phyloP scores from a whole-genome alignment of 208 protist genomes.

The Leishmania braziliensis region DNA sequence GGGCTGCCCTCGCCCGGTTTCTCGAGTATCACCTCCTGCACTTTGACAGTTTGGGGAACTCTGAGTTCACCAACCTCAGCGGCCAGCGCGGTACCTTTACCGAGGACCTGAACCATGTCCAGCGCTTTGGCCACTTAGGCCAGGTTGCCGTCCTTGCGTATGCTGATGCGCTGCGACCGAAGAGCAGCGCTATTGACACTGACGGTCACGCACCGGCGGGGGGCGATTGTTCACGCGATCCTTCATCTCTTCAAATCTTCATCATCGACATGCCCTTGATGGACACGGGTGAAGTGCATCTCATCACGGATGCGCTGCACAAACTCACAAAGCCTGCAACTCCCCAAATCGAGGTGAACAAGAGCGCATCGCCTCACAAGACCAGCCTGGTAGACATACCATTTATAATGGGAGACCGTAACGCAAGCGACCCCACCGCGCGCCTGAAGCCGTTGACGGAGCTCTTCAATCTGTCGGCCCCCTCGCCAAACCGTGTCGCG shows the following conservation, averaged over 20 bases:
- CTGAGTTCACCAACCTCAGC: conserved; percentile 56
- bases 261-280: conserved; percentile 63
- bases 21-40: conserved; percentile 67
- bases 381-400: neutral
- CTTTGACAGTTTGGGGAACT: conserved; percentile 48
- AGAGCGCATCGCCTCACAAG: neutral
- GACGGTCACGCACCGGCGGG: neutral
- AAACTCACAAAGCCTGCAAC: conserved; percentile 3
- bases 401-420: neutral
- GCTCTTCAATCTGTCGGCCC: neutral
- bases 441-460: neutral
- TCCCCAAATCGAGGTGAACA: neutral
- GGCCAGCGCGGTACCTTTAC: conserved; percentile 73
- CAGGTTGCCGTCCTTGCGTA: conserved; percentile 45
- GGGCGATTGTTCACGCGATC: conserved; percentile 13
- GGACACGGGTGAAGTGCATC: conserved; percentile 25
- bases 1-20: conserved; percentile 40
- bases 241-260: conserved; percentile 51
- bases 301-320: conserved; percentile 19
- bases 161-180: conserved; percentile 29
- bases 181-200: neutral
- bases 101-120: conserved; percentile 56
- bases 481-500: neutral
- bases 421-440: neutral
- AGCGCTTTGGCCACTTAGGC: conserved; percentile 45